Conservation (phyloP, 106 monocot species). For the Dactylorhiza incarnata region DNA sequence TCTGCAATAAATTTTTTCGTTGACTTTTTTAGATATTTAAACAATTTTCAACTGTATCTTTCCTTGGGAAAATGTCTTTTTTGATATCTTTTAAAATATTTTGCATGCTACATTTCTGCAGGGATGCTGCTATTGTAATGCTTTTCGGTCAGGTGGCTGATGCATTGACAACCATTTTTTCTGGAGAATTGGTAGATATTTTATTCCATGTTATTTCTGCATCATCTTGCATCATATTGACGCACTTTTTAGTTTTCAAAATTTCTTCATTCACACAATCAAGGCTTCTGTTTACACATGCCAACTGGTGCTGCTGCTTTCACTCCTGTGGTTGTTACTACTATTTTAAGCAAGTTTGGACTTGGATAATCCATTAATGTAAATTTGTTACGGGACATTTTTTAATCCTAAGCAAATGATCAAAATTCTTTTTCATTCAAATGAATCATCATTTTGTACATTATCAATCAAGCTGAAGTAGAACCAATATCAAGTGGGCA, state of each 20-base stretch:
- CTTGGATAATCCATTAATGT: background rate
- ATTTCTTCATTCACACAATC: background rate
- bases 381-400: background rate
- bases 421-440: too few species aligned
- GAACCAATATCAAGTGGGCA: too few species aligned
- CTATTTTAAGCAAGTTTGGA: background rate
- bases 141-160: constrained; percentile 89
- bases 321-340: background rate
- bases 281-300: background rate
- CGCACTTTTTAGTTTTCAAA: background rate
- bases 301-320: constrained; percentile 1
- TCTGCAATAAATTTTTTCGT: background rate
- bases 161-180: constrained; percentile 77
- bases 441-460: too few species aligned
- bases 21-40: background rate
- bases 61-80: background rate
- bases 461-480: too few species aligned
- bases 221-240: too few species aligned
- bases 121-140: constrained; percentile 87
- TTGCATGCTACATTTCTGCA: constrained; percentile 11
- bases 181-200: constrained; percentile 65
- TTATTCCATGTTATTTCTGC: background rate
- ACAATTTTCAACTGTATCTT: background rate
- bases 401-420: background rate
- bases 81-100: constrained; percentile 1